These are phyloP conservation scores for Epichloe aotearoae DNA, from an alignment of 2,329 filamentous ascomycete genomes.

Conservation along the genomic window DNA sequence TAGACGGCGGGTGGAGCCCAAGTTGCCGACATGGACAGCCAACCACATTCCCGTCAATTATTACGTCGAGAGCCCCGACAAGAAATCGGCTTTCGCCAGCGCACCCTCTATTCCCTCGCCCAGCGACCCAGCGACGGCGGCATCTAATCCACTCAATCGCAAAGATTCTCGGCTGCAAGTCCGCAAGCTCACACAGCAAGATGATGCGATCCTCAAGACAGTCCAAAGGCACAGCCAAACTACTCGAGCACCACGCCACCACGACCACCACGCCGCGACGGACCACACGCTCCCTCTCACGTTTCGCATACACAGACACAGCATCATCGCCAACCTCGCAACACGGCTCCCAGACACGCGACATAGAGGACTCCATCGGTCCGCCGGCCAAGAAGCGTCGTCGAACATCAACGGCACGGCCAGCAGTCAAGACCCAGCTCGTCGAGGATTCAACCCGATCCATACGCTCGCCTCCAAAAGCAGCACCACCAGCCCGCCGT, in stretches of 20 bases:
- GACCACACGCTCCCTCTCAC: slow-evolving; percentile 35
- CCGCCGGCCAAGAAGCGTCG: slow-evolving; percentile 19
- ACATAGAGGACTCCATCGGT: slow-evolving; percentile 45
- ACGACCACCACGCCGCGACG: slow-evolving; percentile 24
- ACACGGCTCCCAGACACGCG: slow-evolving; percentile 13
- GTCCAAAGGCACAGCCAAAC: slow-evolving; percentile 43
- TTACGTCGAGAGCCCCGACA: background rate
- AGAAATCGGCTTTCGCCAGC: too few species aligned
- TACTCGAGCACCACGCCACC: slow-evolving; percentile 27
- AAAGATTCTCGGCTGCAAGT: background rate
- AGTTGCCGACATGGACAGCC: background rate
- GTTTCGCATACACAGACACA: slow-evolving; percentile 29
- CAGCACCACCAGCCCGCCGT: slow-evolving; percentile 13
- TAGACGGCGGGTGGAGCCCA: background rate
- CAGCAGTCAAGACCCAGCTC: slow-evolving; percentile 24
- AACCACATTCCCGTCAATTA: background rate
- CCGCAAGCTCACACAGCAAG: background rate
- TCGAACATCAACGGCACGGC: slow-evolving; percentile 11
- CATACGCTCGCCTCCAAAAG: slow-evolving; percentile 14
- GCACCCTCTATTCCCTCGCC: background rate
- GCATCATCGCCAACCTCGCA: slow-evolving; percentile 12
- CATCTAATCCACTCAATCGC: too few species aligned
- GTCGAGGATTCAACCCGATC: slow-evolving; percentile 15
- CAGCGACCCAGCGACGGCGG: too few species aligned
- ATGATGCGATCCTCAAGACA: slow-evolving; percentile 44